Conservation (phyloP, 805 yeast species). For the Cyberlindnera mrakii region DNA sequence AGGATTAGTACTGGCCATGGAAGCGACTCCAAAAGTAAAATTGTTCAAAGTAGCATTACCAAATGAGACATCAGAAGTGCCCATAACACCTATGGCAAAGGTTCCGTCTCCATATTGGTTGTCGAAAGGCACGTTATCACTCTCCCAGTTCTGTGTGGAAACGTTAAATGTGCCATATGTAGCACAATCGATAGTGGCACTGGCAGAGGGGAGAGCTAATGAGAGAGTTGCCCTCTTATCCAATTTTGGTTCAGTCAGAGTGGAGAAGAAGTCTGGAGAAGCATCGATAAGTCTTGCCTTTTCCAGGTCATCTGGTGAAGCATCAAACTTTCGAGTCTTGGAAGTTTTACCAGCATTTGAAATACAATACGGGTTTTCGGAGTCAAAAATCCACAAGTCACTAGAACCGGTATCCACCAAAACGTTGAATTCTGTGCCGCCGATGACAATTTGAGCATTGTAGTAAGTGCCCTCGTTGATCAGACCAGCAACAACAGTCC, state of each 20-base stretch:
- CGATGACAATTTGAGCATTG: slow-evolving; percentile 8
- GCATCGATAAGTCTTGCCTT: background rate
- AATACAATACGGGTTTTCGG: slow-evolving; percentile 24
- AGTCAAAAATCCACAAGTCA: slow-evolving; percentile 28
- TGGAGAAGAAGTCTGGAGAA: background rate
- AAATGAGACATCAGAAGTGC: too few species aligned
- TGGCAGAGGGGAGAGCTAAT: background rate
- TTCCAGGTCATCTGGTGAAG: background rate
- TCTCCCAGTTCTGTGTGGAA: too few species aligned
- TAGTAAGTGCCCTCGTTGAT: slow-evolving; percentile 9
- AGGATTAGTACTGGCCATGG: too few species aligned
- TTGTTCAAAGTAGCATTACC: too few species aligned
- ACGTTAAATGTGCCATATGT: slow-evolving; percentile 3
- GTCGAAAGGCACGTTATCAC: too few species aligned
- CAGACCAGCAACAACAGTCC: slow-evolving; percentile 1
- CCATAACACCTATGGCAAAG: too few species aligned
- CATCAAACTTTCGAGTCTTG: background rate
- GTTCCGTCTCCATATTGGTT: too few species aligned
- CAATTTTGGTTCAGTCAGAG: background rate
- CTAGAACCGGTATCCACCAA: slow-evolving; percentile 30
- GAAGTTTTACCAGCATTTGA: background rate
- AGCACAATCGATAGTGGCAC: slow-evolving; percentile 5
- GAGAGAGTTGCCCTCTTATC: background rate
- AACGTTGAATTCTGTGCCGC: slow-evolving; percentile 21
- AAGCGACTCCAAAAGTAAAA: too few species aligned